A percentile compares a stretch with the other conserved stretches of the same genome.
phyloP scores from a whole-genome alignment of 2,329 filamentous ascomycete genomes.

The Penicillium fuscoglaucum region DNA sequence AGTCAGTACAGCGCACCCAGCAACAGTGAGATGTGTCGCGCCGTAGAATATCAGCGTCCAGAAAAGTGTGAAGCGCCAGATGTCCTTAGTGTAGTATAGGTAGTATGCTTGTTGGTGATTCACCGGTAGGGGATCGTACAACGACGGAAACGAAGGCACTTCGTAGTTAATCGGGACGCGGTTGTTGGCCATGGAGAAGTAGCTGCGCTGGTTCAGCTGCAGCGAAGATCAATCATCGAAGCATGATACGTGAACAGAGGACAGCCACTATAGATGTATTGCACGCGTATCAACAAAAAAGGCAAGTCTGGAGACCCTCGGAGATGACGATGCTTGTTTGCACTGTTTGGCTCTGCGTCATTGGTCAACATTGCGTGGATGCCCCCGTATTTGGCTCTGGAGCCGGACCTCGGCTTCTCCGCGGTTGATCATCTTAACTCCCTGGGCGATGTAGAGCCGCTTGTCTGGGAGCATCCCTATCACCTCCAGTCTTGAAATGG shows the following conservation, averaged over 20 bases:
- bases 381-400: conserved; percentile 28
- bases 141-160: conserved; percentile 73
- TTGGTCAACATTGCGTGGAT: neutral
- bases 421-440: conserved; percentile 22
- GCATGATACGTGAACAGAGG: neutral
- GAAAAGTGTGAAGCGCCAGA: conserved; percentile 82
- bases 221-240: neutral
- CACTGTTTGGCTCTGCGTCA: conserved; percentile 30
- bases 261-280: neutral
- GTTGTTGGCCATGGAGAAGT: conserved; percentile 36
- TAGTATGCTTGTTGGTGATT: conserved; percentile 58
- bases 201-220: conserved; percentile 6
- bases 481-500: conserved; percentile 43
- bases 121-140: conserved; percentile 71
- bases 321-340: conserved; percentile 30
- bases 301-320: neutral
- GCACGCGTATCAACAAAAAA: conserved; percentile 1
- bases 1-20: conserved; percentile 69
- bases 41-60: conserved; percentile 84
- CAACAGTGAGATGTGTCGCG: conserved; percentile 71
- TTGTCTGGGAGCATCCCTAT: conserved; percentile 11
- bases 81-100: conserved; percentile 73
- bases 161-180: conserved; percentile 60
- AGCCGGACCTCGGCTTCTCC: conserved; percentile 38
- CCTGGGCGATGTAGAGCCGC: conserved; percentile 21